Percentiles rank a stretch among this genome's conserved stretches.
phyloP scores from a whole-genome alignment of 75 land plant species.

The Picea sitchensis region DNA sequence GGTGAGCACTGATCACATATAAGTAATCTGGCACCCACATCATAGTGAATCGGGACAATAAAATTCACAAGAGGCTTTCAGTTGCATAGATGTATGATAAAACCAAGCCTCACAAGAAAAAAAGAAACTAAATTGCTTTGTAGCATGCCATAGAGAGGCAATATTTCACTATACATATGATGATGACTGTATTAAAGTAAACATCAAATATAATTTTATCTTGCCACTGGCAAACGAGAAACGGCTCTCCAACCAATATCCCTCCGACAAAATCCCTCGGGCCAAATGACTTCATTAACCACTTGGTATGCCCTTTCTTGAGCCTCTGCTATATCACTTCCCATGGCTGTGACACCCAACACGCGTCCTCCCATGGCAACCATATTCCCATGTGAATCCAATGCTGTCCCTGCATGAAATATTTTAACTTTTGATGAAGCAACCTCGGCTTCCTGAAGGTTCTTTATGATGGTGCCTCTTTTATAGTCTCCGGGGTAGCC shows the following conservation, averaged over 20 bases:
- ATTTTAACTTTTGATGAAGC: slow-evolving; percentile 68
- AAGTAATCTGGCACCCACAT: too few relatives aligned
- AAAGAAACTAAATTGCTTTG: too few relatives aligned
- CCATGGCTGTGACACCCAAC: slow-evolving; percentile 84
- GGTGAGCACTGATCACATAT: too few relatives aligned
- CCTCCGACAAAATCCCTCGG: slow-evolving; percentile 83
- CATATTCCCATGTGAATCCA: slow-evolving; percentile 66
- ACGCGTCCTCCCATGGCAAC: slow-evolving; percentile 88
- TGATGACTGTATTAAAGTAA: too few relatives aligned
- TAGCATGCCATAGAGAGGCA: too few relatives aligned
- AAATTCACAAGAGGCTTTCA: too few relatives aligned
- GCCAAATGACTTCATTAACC: slow-evolving; percentile 77
- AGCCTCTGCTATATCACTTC: slow-evolving; percentile 82
- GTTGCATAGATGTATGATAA: too few relatives aligned
- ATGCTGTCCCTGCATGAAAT: slow-evolving; percentile 90
- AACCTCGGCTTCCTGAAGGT: slow-evolving; percentile 84
- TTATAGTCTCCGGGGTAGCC: slow-evolving; percentile 91
- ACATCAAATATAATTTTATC: too few relatives aligned
- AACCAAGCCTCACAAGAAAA: too few relatives aligned
- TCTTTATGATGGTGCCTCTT: slow-evolving; percentile 64
- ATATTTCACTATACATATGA: too few relatives aligned
- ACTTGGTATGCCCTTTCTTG: slow-evolving; percentile 75
- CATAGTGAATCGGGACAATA: too few relatives aligned
- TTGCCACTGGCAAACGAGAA: slow-evolving; percentile 6
- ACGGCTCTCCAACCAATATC: slow-evolving; percentile 99